phyloP scores from a whole-genome alignment of 2,329 filamentous ascomycete genomes.

The Raffaelea arxii region DNA sequence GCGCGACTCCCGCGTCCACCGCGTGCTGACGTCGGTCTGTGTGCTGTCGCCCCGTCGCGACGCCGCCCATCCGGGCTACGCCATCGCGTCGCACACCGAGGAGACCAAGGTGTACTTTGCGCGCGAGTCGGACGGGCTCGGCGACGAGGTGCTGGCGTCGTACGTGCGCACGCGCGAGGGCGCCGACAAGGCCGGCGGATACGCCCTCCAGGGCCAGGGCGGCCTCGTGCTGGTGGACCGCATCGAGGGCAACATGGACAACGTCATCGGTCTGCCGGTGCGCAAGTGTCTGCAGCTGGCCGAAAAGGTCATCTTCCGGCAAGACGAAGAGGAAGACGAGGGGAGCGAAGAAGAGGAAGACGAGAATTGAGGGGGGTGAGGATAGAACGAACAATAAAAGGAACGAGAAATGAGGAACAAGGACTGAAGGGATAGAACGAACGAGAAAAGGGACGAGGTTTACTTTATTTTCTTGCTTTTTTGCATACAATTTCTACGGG shows the following conservation, averaged over 20 bases:
- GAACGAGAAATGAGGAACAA: background rate
- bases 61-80: conserved; percentile 76
- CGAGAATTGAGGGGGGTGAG: background rate
- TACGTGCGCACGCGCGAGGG: conserved; percentile 84
- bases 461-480: too few species aligned
- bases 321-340: conserved; percentile 52
- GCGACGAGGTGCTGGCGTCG: conserved; percentile 71
- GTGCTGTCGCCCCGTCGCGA: conserved; percentile 76
- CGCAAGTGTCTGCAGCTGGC: conserved; percentile 69
- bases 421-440: background rate
- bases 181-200: conserved; percentile 91
- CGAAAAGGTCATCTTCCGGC: conserved; percentile 75
- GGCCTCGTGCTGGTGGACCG: conserved; percentile 79
- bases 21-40: conserved; percentile 77
- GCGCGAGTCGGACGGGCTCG: conserved; percentile 42
- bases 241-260: conserved; percentile 85
- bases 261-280: conserved; percentile 85
- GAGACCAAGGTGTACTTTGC: conserved; percentile 90
- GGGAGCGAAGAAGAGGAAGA: conserved; percentile 31
- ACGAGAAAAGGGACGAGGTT: background rate
- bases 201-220: conserved; percentile 84
- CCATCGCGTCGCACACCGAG: conserved; percentile 70
- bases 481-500: too few species aligned
- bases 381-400: background rate
- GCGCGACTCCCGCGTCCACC: conserved; percentile 67